Evolutionary conservation across 306 rosid species (phyloP).

Genomic region (Quercus engelmannii): DNA sequence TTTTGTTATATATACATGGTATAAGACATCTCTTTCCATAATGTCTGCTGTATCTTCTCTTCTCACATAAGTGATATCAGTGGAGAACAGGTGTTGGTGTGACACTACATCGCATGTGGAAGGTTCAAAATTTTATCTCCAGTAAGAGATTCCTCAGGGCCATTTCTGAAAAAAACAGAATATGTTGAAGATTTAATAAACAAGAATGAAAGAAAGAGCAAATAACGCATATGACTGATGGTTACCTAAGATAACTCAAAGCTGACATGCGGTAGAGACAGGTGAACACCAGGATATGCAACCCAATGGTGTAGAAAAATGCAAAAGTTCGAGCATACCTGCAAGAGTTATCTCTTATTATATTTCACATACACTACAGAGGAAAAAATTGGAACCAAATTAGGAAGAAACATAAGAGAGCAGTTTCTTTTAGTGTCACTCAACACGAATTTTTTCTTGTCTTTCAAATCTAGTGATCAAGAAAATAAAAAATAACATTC

Average conservation of each 20-base stretch:
- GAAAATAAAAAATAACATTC: background rate
- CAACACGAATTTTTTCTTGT: background rate
- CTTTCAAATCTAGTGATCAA: background rate
- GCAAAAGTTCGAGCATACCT: slow-evolving; percentile 95
- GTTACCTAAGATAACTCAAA: slow-evolving; percentile 82
- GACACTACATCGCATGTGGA: slow-evolving; percentile 49
- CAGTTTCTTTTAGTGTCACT: background rate
- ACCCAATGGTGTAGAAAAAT: slow-evolving; percentile 91
- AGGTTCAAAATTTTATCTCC: slow-evolving; percentile 56
- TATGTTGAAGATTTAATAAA: background rate
- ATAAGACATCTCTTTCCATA: background rate
- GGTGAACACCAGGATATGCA: slow-evolving; percentile 86
- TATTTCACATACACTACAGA: background rate
- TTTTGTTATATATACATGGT: slow-evolving; percentile 24
- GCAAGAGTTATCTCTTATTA: slow-evolving; percentile 19
- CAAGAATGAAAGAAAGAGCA: background rate
- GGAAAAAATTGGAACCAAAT: background rate
- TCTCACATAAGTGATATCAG: slow-evolving; percentile 9
- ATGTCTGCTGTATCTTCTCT: slow-evolving; percentile 12
- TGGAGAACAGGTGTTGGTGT: slow-evolving; percentile 3
- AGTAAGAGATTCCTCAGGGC: slow-evolving; percentile 51
- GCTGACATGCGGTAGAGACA: slow-evolving; percentile 98
- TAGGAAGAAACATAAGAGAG: background rate
- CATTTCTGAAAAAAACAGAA: slow-evolving; percentile 53
- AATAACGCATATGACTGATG: background rate